These are phyloP conservation scores for Pythium periplocum DNA, from an alignment of 352 stramenopile genomes.

Conservation along the genomic window DNA sequence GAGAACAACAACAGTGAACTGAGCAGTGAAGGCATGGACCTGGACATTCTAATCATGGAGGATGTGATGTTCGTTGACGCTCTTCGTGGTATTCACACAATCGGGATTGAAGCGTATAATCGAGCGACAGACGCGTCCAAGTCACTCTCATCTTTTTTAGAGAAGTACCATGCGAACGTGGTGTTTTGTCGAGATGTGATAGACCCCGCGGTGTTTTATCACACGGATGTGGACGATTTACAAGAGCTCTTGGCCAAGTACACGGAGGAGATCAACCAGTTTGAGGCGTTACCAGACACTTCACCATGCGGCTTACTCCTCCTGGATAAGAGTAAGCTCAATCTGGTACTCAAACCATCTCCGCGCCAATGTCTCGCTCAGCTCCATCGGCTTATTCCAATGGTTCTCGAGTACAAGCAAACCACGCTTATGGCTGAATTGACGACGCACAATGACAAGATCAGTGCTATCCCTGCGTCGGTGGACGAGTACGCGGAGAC, in stretches of 20 bases:
- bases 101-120: constrained; percentile 51
- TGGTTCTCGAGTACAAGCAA: constrained; percentile 59
- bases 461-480: constrained; percentile 60
- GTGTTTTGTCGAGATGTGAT: constrained; percentile 39
- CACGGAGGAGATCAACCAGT: constrained; percentile 40
- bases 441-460: constrained; percentile 50
- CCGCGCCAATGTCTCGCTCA: constrained; percentile 53
- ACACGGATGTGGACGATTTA: constrained; percentile 49
- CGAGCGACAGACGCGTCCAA: constrained; percentile 44
- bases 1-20: constrained; percentile 23
- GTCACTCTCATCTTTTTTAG: constrained; percentile 63
- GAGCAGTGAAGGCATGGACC: constrained; percentile 44
- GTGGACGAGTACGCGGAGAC: constrained; percentile 70
- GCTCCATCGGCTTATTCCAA: constrained; percentile 49
- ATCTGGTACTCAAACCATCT: constrained; percentile 57
- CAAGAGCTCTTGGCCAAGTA: constrained; percentile 61
- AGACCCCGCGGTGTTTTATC: constrained; percentile 19
- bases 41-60: constrained; percentile 82
- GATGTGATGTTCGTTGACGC: constrained; percentile 52
- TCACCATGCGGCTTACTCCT: constrained; percentile 47
- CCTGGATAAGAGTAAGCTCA: constrained; percentile 51
- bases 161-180: constrained; percentile 72
- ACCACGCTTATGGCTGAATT: constrained; percentile 48
- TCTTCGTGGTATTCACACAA: constrained; percentile 40
- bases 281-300: constrained; percentile 45